Evolutionary conservation across 129 eudicot genomes (phyloP).

Genomic region (Flaveria sonorensis): DNA sequence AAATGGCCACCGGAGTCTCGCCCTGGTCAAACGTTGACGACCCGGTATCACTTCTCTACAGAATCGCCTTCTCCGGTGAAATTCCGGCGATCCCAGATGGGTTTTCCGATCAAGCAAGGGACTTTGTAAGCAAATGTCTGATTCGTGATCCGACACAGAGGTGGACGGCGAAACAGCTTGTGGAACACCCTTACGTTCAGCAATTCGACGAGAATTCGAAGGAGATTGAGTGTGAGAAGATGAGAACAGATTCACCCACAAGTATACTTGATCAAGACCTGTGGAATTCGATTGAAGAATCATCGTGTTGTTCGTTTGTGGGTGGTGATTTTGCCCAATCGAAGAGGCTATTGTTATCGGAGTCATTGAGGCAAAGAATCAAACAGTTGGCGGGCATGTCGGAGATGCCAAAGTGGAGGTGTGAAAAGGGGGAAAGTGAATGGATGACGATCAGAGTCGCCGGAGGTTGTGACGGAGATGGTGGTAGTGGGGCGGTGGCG

Average conservation of each 20-base stretch:
- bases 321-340: not conserved
- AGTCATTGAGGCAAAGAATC: slow-evolving; percentile 40
- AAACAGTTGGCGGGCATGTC: slow-evolving; percentile 42
- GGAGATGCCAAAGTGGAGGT: slow-evolving; percentile 42
- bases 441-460: slow-evolving; percentile 59
- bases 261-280: slow-evolving; percentile 71
- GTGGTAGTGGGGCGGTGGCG: slow-evolving; percentile 24
- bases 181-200: slow-evolving; percentile 54
- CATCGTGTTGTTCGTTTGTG: slow-evolving; percentile 8
- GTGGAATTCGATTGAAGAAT: slow-evolving; percentile 55
- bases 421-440: slow-evolving; percentile 42
- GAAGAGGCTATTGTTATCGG: not conserved
- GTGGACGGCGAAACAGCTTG: slow-evolving; percentile 68
- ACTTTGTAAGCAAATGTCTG: slow-evolving; percentile 59
- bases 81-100: slow-evolving; percentile 52
- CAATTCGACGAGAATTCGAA: slow-evolving; percentile 20
- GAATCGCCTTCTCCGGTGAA: slow-evolving; percentile 59
- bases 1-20: slow-evolving; percentile 66
- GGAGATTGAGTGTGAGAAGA: slow-evolving; percentile 22
- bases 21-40: slow-evolving; percentile 49
- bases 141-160: slow-evolving; percentile 49
- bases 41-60: slow-evolving; percentile 45
- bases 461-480: slow-evolving; percentile 20
- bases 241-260: slow-evolving; percentile 54
- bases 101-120: slow-evolving; percentile 52